Evolutionary conservation across 225 moss, liverwort and hornwort species (phyloP), one percentile per base, ranked within the genome.

Genomic region (Antitrichia curtipendula): DNA sequence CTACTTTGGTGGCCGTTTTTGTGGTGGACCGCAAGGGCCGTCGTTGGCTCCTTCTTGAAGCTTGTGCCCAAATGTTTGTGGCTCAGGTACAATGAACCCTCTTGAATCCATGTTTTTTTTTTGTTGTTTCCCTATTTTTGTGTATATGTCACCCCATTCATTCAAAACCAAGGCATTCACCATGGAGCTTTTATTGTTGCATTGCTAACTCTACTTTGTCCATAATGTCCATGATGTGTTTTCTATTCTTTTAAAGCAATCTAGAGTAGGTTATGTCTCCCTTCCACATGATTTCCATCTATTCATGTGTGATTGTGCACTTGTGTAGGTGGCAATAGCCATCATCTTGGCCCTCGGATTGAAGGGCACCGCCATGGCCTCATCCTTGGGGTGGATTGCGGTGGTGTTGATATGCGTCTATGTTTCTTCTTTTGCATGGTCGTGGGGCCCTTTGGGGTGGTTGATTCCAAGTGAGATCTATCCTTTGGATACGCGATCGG

Each of bases 321-420:
- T 45, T 50, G 41, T 59, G 38, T 90, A 95, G 93, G 60, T 89
- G 49, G 88, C 83, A 0, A 41, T 95, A 5, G 92, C 91, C 28
- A 68, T 92, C 40, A 90, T 96, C 22, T 40, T 96, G 9, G 86
- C 89, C 13, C 8, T 88, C 0, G 88, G 90, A 40, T 83, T 95
- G 83, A 89, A 89, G n/a, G 41, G 68, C 6, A 81, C 81, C 18
- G 62, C 83, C 13, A 80, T 88, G 62, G 28, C 80, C 7, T 49
- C 31, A 0, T 29, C 20, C 24, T 50, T 81, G 16, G 87, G 61
- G 49, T 81, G 60, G 59, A 40, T 86, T 59, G 66, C 63, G 0
- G 81, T 90, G 54, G 88, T 90, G 21, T 20, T 92, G 23, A 88
- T 90, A 29, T 88, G 92, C 16, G 5, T 88, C 1, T 90, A 86